Base-by-base conservation (phyloP, 2,329 filamentous ascomycete species). In the Cladophialophora exuberans region DNA sequence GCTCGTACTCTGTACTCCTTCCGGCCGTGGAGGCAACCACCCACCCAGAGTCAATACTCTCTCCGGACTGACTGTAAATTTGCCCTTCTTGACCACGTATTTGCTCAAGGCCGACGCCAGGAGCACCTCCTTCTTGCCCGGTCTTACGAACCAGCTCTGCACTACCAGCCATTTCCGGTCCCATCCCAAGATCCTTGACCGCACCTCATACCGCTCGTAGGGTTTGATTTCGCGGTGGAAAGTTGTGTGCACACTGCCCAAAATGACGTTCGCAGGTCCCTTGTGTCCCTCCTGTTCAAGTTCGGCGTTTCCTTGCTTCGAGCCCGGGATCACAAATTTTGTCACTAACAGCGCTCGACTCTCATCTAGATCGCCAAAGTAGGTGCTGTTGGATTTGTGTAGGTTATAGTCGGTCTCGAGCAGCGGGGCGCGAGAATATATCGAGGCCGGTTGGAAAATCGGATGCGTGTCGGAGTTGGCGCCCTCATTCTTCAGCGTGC, bases 391-490 rank as follows among this genome's bases (percentile, higher is more conserved):
- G 36, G 72, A 76, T 64, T 83, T 82, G 71, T 82, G 79, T 38
- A 90, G 68, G 74, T 94, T 93, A 76, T 91, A 90, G 74, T 96
- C 92, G 65, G 86, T 90, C 73, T 96, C 90, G 63, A 88, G 80
- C 50, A 88, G 73, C 1, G 88, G 83, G 11, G 87, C 83, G 66
- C 85, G 83, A 5, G 86, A 83, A 33, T 79, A 76, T 13, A 86
- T 84, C 55, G 89, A 84, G 47, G 88, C 74, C 43, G 88, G 86
- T 44, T 84, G 82, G 76, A 93, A 94, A 62, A 94, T 82, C 35
- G 86, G 83, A 57, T 84, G 79, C 65, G 67, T 20, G 64, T 66
- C 61, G 39, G 44, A 43, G 28, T 9, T 35, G 4, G 39, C n/a
- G n/a, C n/a, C n/a, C n/a, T n/a, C n/a, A n/a, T 2, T 39, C 17